Evolutionary conservation across 169 alveolate genomes (phyloP).

Genomic region (Eimeria sp.): DNA sequence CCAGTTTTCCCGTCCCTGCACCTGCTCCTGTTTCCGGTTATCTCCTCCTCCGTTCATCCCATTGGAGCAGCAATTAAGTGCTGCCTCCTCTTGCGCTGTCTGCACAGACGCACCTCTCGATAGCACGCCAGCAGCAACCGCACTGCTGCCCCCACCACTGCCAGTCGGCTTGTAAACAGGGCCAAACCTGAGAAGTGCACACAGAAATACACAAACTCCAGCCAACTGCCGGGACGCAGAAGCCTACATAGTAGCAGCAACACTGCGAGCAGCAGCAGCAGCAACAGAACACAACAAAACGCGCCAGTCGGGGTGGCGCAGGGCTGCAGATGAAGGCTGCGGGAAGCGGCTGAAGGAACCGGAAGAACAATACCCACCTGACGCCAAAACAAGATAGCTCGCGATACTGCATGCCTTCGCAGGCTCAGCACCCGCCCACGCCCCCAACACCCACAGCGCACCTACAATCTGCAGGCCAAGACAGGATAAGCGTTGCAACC

Average conservation of each 20-base stretch:
- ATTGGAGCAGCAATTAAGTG: slow-evolving; percentile 26
- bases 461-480: slow-evolving; percentile 36
- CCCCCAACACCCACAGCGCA: slow-evolving; percentile 68
- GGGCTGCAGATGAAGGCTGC: not conserved
- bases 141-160: slow-evolving; percentile 30
- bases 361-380: not conserved
- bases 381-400: not conserved
- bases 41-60: not conserved
- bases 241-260: not conserved
- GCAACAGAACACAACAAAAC: not conserved
- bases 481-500: not conserved
- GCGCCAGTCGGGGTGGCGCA: not conserved
- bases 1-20: not conserved
- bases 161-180: slow-evolving; percentile 39
- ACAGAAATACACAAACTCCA: not conserved
- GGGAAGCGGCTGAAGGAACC: not conserved
- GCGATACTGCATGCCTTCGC: slow-evolving; percentile 40
- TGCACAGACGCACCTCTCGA: slow-evolving; percentile 30
- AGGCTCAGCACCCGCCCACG: slow-evolving; percentile 67
- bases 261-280: not conserved
- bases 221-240: not conserved
- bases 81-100: slow-evolving; percentile 55
- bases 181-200: slow-evolving; percentile 18
- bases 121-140: slow-evolving; percentile 25
- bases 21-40: not conserved